Evolutionary conservation across 306 rosid species (phyloP), one percentile per base, ranked within the genome.

Genomic region (Glycine tomentella): DNA sequence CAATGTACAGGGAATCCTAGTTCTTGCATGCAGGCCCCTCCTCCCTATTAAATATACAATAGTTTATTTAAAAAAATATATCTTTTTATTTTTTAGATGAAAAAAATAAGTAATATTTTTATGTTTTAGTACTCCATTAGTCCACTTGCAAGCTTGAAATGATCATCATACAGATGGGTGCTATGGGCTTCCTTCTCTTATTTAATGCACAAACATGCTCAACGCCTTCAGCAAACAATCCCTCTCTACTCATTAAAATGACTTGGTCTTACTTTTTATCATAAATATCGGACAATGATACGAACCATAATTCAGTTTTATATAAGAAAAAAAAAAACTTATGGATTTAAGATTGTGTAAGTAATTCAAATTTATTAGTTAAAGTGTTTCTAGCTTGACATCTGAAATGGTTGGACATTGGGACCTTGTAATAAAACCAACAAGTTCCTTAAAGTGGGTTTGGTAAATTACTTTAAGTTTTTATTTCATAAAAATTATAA

Each of bases 1-100:
- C 91, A 78, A 86, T 87, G 88, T 79, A 76, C 2, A 59, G 87
- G 84, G 87, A 84, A 88, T 87, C 89, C 89, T 87, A 82, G 90
- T 91, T 87, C 89, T 84, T 85, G 79, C 31, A 25, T 25, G 31
- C 80, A 69, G 83, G 74, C 34, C 76, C 87, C 67, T 70, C 17
- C 76, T 69, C 36, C 17, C 7, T 40, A 50, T 57, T 48, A 9
- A 76, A 71, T 58, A 48, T 45, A 61, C 42, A 17, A 59, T 33
- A 6, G 16, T 7, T 56, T 58, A 4, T 25, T 25, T 25, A 25
- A 25, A 25, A 25, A n/a, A n/a, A n/a, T n/a, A 20, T 25, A 25
- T 25, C 31, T 25, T 25, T 25, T 25, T 25, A 25, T 25, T 25
- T 56, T 56, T 15, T 1, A 25, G 31, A 25, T 25, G 31, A 25